Evolutionary conservation across 2,329 filamentous ascomycete genomes (phyloP).

Genomic region (Aspergillus texensis): DNA sequence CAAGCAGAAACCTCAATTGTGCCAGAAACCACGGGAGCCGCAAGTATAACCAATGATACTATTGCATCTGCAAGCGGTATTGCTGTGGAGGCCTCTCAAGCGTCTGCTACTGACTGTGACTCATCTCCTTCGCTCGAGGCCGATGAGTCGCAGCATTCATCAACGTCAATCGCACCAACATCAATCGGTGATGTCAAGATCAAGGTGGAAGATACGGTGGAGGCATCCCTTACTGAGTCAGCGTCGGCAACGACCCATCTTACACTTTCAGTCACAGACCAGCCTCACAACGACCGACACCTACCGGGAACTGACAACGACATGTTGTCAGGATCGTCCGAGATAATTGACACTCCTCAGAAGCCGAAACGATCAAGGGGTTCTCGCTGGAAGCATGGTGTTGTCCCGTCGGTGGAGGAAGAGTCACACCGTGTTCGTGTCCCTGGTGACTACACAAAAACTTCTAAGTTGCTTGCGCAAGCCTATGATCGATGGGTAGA

Average conservation of each 20-base stretch:
- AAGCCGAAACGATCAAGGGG: slow-evolving; percentile 24
- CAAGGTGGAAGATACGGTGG: slow-evolving; percentile 14
- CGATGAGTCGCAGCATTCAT: slow-evolving; percentile 38
- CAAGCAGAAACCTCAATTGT: slow-evolving; percentile 1
- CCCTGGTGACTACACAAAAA: slow-evolving; percentile 82
- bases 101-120: slow-evolving; percentile 25
- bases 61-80: slow-evolving; percentile 6
- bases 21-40: neutral
- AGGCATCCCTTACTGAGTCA: slow-evolving; percentile 8
- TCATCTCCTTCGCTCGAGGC: slow-evolving; percentile 30
- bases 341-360: slow-evolving; percentile 27
- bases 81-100: slow-evolving; percentile 9
- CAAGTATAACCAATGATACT: neutral
- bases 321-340: slow-evolving; percentile 29
- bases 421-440: slow-evolving; percentile 50
- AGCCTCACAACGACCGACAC: slow-evolving; percentile 12
- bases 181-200: slow-evolving; percentile 34
- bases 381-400: slow-evolving; percentile 25
- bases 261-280: slow-evolving; percentile 9
- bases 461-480: slow-evolving; percentile 72
- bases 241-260: neutral
- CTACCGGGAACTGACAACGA: slow-evolving; percentile 25
- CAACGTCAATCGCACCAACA: slow-evolving; percentile 40
- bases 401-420: slow-evolving; percentile 44
- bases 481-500: slow-evolving; percentile 82